phyloP scores from a whole-genome alignment of 192 early-diverging fungal genomes.

The Umbelopsis sp. region DNA sequence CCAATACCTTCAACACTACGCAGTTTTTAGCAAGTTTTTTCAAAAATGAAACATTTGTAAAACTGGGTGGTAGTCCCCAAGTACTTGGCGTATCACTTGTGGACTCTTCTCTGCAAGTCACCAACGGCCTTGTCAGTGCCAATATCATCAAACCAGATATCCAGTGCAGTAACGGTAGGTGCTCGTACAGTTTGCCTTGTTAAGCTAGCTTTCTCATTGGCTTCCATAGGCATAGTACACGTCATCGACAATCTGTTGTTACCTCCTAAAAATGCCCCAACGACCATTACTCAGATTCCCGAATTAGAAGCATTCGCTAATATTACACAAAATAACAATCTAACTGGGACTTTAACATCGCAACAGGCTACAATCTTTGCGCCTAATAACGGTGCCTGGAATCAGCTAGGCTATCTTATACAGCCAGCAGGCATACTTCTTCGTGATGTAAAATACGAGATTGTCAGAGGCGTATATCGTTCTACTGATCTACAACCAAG shows the following conservation, averaged over 20 bases:
- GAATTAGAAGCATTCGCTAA: conserved; percentile 10
- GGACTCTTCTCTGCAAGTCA: not conserved
- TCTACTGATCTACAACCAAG: not conserved
- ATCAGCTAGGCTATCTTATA: not conserved
- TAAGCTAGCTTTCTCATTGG: not conserved
- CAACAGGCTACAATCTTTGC: conserved; percentile 16
- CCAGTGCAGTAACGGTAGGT: conserved; percentile 23
- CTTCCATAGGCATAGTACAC: conserved; percentile 12
- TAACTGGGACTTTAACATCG: not conserved
- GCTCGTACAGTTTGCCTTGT: not conserved
- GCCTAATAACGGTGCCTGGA: conserved; percentile 16
- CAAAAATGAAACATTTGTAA: not conserved
- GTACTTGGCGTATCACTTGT: not conserved
- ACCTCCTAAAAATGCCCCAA: conserved; percentile 4
- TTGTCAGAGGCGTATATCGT: conserved; percentile 10
- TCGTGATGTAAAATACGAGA: conserved; percentile 17
- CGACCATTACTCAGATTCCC: conserved; percentile 8
- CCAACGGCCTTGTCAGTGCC: not conserved
- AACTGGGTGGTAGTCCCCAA: not conserved
- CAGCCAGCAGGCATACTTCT: conserved; percentile 19
- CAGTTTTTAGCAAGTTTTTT: not conserved
- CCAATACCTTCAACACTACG: not conserved
- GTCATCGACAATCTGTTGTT: conserved; percentile 12
- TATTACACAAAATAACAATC: conserved; percentile 3
- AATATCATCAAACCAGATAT: not conserved